A percentile compares a stretch with the other conserved stretches of the same genome.
Conservation (phyloP, 805 yeast genomes). For the Diddensiella santjacobensis region DNA sequence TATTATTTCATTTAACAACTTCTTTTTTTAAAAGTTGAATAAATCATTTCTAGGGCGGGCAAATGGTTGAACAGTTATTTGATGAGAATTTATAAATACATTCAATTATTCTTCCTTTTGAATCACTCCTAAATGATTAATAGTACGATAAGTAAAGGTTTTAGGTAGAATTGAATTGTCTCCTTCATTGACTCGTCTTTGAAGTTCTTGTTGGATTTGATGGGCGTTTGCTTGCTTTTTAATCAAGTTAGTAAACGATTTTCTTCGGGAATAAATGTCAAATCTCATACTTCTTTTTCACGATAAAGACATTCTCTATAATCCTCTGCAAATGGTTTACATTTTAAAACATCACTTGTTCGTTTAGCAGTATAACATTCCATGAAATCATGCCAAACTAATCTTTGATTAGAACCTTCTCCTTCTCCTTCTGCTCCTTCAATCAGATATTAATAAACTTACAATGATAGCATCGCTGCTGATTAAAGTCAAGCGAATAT, state of each 20-base stretch:
- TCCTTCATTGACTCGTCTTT: not conserved
- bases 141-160: not conserved
- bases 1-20: too few species aligned
- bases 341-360: constrained; percentile 34
- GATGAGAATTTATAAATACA: too few species aligned
- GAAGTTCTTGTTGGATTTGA: constrained; percentile 3
- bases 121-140: not conserved
- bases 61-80: too few species aligned
- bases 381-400: constrained; percentile 44
- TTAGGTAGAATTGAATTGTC: not conserved
- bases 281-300: constrained; percentile 37
- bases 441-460: not conserved
- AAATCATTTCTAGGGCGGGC: too few species aligned
- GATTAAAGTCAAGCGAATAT: not conserved
- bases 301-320: constrained; percentile 50
- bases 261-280: not conserved
- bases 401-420: too few species aligned
- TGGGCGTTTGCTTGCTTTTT: not conserved
- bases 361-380: constrained; percentile 44
- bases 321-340: constrained; percentile 44
- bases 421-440: not conserved
- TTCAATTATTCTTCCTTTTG: not conserved
- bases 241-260: not conserved
- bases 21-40: too few species aligned
- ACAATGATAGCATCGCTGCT: not conserved